Percentiles rank a stretch among this genome's conserved stretches.
Evolutionary conservation across 2,329 filamentous ascomycete genomes (phyloP).

Genomic region (Aureobasidium melanogenum): DNA sequence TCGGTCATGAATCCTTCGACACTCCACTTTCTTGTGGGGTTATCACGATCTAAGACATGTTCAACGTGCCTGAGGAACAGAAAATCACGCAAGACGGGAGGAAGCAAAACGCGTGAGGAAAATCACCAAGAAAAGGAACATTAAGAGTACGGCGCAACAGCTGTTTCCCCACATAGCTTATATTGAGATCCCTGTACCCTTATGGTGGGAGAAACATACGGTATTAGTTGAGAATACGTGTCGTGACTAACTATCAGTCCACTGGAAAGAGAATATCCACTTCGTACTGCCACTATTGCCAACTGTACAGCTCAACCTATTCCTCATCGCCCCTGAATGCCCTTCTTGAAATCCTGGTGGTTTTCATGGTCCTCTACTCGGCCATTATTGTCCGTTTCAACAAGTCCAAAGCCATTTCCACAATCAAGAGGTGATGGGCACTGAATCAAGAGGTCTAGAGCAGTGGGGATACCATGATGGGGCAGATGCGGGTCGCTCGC

Average conservation of each 20-base stretch:
- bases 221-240: background rate
- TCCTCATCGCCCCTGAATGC: background rate
- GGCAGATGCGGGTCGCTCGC: too few relatives aligned
- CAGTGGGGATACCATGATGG: too few relatives aligned
- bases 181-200: background rate
- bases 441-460: too few relatives aligned
- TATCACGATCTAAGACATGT: background rate
- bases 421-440: too few relatives aligned
- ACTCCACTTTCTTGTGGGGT: background rate
- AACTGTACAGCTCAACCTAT: background rate
- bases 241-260: background rate
- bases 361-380: too few relatives aligned
- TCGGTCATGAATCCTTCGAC: background rate
- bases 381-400: too few relatives aligned
- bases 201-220: background rate
- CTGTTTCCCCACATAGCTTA: background rate
- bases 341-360: background rate
- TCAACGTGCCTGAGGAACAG: background rate
- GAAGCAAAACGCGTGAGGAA: background rate
- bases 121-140: background rate
- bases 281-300: background rate
- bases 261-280: background rate
- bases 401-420: too few relatives aligned
- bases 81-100: background rate
- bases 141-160: background rate